Percentiles rank a stretch among this genome's conserved stretches.
Conservation (phyloP, 495 filamentous ascomycete species). For the Gamarada debralockiae region DNA sequence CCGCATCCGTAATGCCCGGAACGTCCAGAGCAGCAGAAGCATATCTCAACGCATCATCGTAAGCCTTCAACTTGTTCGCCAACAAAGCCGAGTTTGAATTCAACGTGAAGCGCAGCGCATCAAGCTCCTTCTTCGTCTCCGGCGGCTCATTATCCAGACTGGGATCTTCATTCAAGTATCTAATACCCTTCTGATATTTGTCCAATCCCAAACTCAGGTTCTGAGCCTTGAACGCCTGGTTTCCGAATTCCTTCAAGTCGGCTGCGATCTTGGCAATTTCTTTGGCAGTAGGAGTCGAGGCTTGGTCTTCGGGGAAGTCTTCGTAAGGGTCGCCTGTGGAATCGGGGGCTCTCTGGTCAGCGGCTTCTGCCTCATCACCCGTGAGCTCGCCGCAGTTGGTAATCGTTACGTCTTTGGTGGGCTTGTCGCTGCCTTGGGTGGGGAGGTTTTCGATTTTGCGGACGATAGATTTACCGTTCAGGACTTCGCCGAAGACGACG, state of each 20-base stretch:
- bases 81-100: conserved; percentile 77
- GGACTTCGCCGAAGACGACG: conserved; percentile 96
- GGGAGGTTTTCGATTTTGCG: conserved; percentile 84
- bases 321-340: conserved; percentile 88
- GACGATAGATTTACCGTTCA: conserved; percentile 86
- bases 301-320: conserved; percentile 86
- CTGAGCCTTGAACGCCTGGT: conserved; percentile 80
- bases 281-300: conserved; percentile 43
- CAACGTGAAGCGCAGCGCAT: conserved; percentile 69
- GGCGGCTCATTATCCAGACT: conserved; percentile 63
- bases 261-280: conserved; percentile 73
- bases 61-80: conserved; percentile 73
- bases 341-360: conserved; percentile 63
- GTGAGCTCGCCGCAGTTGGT: conserved; percentile 82
- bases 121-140: conserved; percentile 62
- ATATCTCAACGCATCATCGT: conserved; percentile 60
- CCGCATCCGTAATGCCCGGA: conserved; percentile 59
- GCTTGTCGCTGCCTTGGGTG: conserved; percentile 79
- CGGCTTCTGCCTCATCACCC: conserved; percentile 59
- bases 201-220: conserved; percentile 69
- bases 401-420: conserved; percentile 66
- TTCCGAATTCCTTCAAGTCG: conserved; percentile 90
- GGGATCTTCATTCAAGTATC: conserved; percentile 89
- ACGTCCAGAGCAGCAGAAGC: conserved; percentile 74
- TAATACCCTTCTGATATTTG: conserved; percentile 97